A percentile compares a stretch with the other conserved stretches of the same genome.
phyloP scores from a whole-genome alignment of 1,139 yeast genomes.

The Taiozyma onychis region DNA sequence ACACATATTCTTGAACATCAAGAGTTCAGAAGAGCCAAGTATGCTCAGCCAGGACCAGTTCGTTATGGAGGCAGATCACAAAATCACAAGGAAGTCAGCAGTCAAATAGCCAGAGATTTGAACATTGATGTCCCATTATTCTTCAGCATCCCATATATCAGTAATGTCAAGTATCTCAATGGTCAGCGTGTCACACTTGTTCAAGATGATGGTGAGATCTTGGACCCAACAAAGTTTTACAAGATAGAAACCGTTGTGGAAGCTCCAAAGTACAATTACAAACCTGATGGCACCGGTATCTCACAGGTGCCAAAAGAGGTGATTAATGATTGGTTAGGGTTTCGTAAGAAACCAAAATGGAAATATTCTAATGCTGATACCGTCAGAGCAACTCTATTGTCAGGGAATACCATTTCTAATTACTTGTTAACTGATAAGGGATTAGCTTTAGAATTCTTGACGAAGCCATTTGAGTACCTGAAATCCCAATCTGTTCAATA shows the following conservation, averaged over 20 bases:
- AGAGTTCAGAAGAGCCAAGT: constrained; percentile 1
- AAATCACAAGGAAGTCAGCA: constrained; percentile 5
- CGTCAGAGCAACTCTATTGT: constrained; percentile 14
- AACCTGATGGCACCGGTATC: neutral
- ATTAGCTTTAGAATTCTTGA: constrained; percentile 5
- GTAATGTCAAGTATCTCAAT: neutral
- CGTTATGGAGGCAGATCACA: constrained; percentile 3
- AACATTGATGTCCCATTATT: constrained; percentile 8
- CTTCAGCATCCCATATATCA: constrained; percentile 12
- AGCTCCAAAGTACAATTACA: neutral
- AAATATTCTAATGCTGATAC: constrained; percentile 12
- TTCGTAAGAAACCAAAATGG: neutral
- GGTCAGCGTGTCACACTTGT: constrained; percentile 4
- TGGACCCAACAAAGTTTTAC: constrained; percentile 3
- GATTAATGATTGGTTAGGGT: neutral
- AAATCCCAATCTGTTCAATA: neutral
- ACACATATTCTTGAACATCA: constrained; percentile 15
- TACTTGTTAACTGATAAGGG: constrained; percentile 5
- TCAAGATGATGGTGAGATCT: constrained; percentile 3
- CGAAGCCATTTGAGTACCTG: neutral
- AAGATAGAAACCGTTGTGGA: neutral
- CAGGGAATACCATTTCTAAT: constrained; percentile 4
- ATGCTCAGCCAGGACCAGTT: constrained; percentile 8
- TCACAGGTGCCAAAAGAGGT: neutral
- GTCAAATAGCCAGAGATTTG: constrained; percentile 2